Percentiles rank a stretch among this genome's conserved stretches.
These are phyloP conservation scores for Moelleriella libera DNA, from an alignment of 2,329 filamentous ascomycete species.

Conservation along the genomic window DNA sequence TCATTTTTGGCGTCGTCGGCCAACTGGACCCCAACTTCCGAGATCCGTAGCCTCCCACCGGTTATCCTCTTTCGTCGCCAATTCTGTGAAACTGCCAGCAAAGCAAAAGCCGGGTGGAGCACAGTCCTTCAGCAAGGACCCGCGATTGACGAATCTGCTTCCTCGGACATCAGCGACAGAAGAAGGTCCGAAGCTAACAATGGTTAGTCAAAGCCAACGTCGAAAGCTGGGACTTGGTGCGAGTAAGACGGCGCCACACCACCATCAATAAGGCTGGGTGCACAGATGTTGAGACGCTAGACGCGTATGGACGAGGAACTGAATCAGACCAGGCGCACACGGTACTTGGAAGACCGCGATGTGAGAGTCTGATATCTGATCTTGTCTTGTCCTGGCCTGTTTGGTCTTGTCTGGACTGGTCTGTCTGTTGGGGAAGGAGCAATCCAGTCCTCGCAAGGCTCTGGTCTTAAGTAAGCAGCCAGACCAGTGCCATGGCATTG, in stretches of 20 bases:
- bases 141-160: neutral
- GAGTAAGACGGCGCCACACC: neutral
- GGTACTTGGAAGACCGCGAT: neutral
- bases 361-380: neutral
- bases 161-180: neutral
- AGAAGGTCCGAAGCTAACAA: neutral
- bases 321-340: neutral
- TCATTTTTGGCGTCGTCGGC: too few species aligned
- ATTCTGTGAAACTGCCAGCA: too few species aligned
- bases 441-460: neutral
- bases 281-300: neutral
- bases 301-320: neutral
- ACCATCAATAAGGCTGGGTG: neutral
- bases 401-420: too few species aligned
- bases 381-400: too few species aligned
- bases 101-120: neutral
- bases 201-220: neutral
- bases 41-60: too few species aligned
- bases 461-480: neutral
- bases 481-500: neutral
- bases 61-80: too few species aligned
- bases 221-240: neutral
- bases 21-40: too few species aligned
- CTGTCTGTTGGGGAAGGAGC: neutral
- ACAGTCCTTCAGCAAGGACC: neutral